A percentile compares a stretch with the other conserved stretches of the same genome.
phyloP scores from a whole-genome alignment of 2,329 filamentous ascomycete genomes.

The Xylariaceae sp. region DNA sequence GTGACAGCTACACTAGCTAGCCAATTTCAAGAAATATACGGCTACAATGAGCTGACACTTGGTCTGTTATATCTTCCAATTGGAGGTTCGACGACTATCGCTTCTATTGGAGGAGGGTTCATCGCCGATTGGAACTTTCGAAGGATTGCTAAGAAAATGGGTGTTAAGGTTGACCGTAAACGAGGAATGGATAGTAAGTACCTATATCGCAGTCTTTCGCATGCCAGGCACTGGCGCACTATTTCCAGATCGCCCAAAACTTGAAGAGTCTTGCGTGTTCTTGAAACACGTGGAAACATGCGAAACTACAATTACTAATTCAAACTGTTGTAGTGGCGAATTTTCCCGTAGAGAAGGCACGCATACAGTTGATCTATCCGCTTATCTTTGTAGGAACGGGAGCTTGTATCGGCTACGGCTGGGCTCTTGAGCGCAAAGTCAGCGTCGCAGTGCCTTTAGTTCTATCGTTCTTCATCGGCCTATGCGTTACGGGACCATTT shows the following conservation, averaged over 20 bases:
- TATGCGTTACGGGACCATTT: slow-evolving; percentile 67
- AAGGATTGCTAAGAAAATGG: slow-evolving; percentile 66
- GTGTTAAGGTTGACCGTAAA: slow-evolving; percentile 66
- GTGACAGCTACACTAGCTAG: slow-evolving; percentile 60
- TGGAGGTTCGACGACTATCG: slow-evolving; percentile 56
- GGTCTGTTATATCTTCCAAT: slow-evolving; percentile 64
- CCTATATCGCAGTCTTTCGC: not conserved
- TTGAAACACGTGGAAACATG: not conserved
- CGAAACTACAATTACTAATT: slow-evolving; percentile 4
- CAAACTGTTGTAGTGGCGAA: slow-evolving; percentile 41
- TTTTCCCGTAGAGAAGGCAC: slow-evolving; percentile 62
- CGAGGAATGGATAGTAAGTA: slow-evolving; percentile 55
- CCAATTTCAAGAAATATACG: slow-evolving; percentile 58
- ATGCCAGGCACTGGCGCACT: no score
- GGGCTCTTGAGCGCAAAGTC: slow-evolving; percentile 59
- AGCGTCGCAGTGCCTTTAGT: slow-evolving; percentile 62
- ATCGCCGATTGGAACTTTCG: slow-evolving; percentile 73
- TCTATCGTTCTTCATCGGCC: slow-evolving; percentile 62
- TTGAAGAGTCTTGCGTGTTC: not conserved
- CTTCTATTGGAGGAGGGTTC: slow-evolving; percentile 62
- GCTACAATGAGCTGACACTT: slow-evolving; percentile 57
- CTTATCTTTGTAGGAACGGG: slow-evolving; percentile 61
- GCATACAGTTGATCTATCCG: slow-evolving; percentile 61
- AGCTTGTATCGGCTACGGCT: slow-evolving; percentile 62
- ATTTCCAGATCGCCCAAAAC: not conserved